These are phyloP conservation scores for Oryza australiensis DNA, from an alignment of 176 grass and related monocot species.

Conservation along the genomic window DNA sequence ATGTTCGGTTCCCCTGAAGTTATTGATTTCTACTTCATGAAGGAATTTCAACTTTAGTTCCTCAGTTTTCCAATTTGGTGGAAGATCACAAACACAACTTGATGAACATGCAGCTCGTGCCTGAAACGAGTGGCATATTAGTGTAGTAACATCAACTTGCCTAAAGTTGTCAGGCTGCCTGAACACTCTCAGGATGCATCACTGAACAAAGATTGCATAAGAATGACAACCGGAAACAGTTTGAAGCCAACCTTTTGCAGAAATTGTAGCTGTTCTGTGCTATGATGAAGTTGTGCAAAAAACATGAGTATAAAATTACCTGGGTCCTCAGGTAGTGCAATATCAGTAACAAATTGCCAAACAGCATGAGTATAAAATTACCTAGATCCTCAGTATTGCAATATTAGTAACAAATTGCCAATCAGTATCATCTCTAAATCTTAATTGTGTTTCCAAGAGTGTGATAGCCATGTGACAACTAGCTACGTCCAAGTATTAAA, in stretches of 20 bases:
- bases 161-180: not conserved
- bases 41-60: no score
- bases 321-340: no score
- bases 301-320: not conserved
- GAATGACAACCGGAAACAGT: not conserved
- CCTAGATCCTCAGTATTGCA: not conserved
- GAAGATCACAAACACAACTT: not conserved
- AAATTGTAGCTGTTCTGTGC: not conserved
- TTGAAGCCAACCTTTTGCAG: not conserved
- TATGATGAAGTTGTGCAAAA: not conserved
- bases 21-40: no score
- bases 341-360: no score
- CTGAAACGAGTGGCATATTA: not conserved
- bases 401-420: not conserved
- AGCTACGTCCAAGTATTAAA: not conserved
- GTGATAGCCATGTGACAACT: not conserved
- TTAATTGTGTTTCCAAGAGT: not conserved
- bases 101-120: not conserved
- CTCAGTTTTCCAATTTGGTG: no score
- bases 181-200: not conserved
- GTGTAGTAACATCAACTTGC: not conserved
- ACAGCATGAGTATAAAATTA: not conserved
- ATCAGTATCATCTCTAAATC: slow-evolving; percentile 12
- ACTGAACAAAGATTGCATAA: slow-evolving; percentile 12
- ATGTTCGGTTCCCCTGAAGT: no score